Base-by-base conservation (phyloP, 352 stramenopile species). In the Phytophthora aleatoria region DNA sequence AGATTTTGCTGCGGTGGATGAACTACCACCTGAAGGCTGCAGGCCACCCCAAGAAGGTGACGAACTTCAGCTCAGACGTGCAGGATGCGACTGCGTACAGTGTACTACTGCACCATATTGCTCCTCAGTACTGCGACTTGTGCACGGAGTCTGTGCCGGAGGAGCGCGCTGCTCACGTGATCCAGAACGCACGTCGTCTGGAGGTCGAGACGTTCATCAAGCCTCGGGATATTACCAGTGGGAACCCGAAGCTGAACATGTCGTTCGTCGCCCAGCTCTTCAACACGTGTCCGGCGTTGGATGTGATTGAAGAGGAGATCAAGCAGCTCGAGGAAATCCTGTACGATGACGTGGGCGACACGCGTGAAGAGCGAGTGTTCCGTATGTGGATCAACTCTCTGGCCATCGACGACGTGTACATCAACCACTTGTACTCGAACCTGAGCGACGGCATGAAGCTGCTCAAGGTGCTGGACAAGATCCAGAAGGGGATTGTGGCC, bases 361-460 rank as follows among this genome's bases (percentile, higher is more conserved):
- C 86, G 11, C 88, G 90, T 38, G 90, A 97, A 75, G 89, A 95
- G 60, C 85, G 89, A 1, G 86, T 92, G 7, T 97, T 96, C 74
- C 87, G 88, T 28, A 91, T 96, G 89, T 98, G 92, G 92, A 96
- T 97, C 62, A 97, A 97, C 79, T 97, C 91, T 45, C 67, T 98
- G 33, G 89, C 76, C 24, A 91, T 97, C 45, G 85, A 95, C 43
- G 89, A 92, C 16, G 78, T 94, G 60, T 92, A 94, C 70, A 86
- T 92, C 67, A 95, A 95, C 72, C 91, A 98, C 73, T 75, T 98
- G 60, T 97, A 96, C 67, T 82, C 79, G 24, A 92, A 98, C 57
- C 50, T 98, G 48, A 76, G 83, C 53, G 87, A 98, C 63, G 92
- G 92, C 20, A 79, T 96, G 62, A 90, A 89, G 59, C 76, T 98